These are phyloP conservation scores for Fusarium albosuccineum DNA, from an alignment of 2,329 filamentous ascomycete genomes.

Conservation along the genomic window DNA sequence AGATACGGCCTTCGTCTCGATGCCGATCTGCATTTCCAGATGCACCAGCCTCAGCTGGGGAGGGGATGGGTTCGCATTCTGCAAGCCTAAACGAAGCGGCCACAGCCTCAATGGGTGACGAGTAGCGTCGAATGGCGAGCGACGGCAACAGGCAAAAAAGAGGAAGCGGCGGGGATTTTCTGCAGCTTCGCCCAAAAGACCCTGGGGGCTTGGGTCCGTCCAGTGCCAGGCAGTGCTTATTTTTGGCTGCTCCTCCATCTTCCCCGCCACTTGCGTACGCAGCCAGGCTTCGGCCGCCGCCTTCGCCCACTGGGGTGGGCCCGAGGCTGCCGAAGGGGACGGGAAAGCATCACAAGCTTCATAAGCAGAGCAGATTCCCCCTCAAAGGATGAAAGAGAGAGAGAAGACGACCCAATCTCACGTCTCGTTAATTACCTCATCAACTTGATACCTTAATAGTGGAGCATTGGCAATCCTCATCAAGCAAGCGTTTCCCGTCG, in stretches of 20 bases:
- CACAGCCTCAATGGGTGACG: conserved; percentile 41
- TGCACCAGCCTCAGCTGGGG: conserved; percentile 15
- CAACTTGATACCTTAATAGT: not conserved
- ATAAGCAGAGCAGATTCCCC: conserved; percentile 29
- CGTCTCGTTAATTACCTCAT: not conserved
- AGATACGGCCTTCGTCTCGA: conserved; percentile 6
- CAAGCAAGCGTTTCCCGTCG: conserved; percentile 27
- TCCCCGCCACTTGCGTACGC: conserved; percentile 41
- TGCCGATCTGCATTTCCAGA: not conserved
- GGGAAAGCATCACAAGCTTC: conserved; percentile 23
- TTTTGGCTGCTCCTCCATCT: conserved; percentile 27
- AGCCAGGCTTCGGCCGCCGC: not conserved
- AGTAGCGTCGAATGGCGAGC: conserved; percentile 19
- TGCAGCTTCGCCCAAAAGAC: conserved; percentile 4
- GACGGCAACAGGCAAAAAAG: not conserved
- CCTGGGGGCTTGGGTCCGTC: conserved; percentile 5
- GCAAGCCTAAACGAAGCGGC: not conserved
- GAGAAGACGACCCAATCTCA: not conserved
- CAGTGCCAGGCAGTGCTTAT: conserved; percentile 29
- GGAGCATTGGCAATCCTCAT: not conserved
- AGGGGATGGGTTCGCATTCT: conserved; percentile 19
- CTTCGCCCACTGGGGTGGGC: conserved; percentile 12
- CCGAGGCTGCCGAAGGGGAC: conserved; percentile 36
- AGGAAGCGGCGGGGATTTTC: not conserved
- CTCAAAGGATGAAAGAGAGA: not conserved